These are phyloP conservation scores for Sugiyamaella marilandica DNA, from an alignment of 805 yeast genomes.

Conservation along the genomic window DNA sequence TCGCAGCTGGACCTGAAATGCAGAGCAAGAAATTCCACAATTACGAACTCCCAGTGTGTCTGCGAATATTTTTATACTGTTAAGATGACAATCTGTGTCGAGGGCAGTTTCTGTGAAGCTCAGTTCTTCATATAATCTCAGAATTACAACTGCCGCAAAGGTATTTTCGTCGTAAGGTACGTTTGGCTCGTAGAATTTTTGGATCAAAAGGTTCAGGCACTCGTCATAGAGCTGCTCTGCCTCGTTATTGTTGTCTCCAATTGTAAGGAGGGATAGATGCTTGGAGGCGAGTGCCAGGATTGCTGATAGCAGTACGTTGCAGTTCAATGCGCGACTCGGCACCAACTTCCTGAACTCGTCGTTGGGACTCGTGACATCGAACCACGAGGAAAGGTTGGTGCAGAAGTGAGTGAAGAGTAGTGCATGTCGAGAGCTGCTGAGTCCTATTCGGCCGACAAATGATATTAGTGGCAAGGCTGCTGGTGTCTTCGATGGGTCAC, in stretches of 20 bases:
- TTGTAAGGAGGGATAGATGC: neutral
- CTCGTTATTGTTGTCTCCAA: neutral
- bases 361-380: neutral
- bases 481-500: neutral
- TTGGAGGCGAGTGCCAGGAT: neutral
- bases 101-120: neutral
- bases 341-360: neutral
- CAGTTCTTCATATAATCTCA: neutral
- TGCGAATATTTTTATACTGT: neutral
- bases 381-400: neutral
- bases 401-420: neutral
- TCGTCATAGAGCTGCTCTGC: neutral
- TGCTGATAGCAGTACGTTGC: neutral
- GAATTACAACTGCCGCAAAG: neutral
- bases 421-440: neutral
- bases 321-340: neutral
- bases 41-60: neutral
- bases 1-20: neutral
- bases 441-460: neutral
- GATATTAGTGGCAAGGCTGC: neutral
- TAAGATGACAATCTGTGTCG: neutral
- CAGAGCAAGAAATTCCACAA: neutral
- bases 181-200: neutral
- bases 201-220: slow-evolving; percentile 2
- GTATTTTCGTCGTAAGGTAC: neutral